Evolutionary conservation across 371 early-diverging fungal genomes (phyloP).

Genomic region (Saksenaea vasiformis): DNA sequence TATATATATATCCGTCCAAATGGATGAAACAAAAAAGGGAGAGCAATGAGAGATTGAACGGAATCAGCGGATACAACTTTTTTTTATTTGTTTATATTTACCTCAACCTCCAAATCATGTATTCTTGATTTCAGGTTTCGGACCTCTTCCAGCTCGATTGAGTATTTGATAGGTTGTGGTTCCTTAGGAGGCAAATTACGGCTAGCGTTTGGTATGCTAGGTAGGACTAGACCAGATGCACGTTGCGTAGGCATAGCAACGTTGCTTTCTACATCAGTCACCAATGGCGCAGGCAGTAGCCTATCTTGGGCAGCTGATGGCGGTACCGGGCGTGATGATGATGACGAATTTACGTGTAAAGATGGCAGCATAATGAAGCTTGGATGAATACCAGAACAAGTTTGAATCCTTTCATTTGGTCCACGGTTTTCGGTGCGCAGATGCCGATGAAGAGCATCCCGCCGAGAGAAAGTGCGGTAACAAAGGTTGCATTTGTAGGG

Average conservation of each 20-base stretch:
- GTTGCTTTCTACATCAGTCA: background rate
- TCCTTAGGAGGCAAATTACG: background rate
- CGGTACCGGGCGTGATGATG: background rate
- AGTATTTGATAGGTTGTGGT: slow-evolving; percentile 8
- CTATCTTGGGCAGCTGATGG: background rate
- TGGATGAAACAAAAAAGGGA: background rate
- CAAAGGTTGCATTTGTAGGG: slow-evolving; percentile 61
- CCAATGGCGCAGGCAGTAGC: background rate
- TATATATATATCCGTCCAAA: background rate
- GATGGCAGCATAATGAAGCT: background rate
- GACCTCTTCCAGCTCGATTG: slow-evolving; percentile 6
- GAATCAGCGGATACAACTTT: background rate
- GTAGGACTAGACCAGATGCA: background rate
- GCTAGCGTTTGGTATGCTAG: background rate
- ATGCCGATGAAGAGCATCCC: slow-evolving; percentile 73
- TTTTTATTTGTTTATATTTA: background rate
- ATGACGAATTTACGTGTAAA: background rate
- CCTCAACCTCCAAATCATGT: slow-evolving; percentile 39
- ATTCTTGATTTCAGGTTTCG: slow-evolving; percentile 18
- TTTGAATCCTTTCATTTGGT: background rate
- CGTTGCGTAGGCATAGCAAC: background rate
- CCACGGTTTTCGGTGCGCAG: slow-evolving; percentile 59
- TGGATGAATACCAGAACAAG: background rate
- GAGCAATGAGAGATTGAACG: background rate
- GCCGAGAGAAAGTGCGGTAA: slow-evolving; percentile 61